Conservation (phyloP, 495 filamentous ascomycete species). For the Penicillium flavigenum region DNA sequence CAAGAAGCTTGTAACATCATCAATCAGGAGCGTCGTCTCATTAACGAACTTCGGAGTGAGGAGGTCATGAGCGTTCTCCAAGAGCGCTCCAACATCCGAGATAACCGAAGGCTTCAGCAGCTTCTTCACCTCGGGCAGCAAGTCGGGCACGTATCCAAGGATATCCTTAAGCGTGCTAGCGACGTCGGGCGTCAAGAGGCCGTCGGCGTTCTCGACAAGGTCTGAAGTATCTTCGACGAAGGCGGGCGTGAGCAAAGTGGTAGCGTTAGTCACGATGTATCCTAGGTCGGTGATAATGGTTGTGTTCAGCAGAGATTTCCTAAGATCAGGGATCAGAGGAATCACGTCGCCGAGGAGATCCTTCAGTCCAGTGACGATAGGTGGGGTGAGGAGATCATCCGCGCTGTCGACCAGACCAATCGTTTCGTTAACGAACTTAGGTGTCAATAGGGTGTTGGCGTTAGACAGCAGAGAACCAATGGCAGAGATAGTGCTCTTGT, state of each 20-base stretch:
- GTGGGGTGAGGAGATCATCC: conserved; percentile 39
- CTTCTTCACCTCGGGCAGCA: conserved; percentile 30
- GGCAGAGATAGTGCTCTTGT: conserved; percentile 22
- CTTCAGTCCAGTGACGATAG: conserved; percentile 25
- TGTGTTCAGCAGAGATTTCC: conserved; percentile 33
- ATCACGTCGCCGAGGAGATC: conserved; percentile 39
- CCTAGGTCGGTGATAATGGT: conserved; percentile 37
- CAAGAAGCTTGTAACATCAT: conserved; percentile 28
- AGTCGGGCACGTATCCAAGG: conserved; percentile 30
- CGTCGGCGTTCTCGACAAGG: conserved; percentile 37
- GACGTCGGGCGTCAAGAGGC: conserved; percentile 34
- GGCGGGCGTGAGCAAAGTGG: conserved; percentile 34
- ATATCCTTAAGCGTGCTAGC: conserved; percentile 39
- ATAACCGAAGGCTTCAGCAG: conserved; percentile 38
- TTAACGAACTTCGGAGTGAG: conserved; percentile 44
- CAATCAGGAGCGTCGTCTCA: conserved; percentile 30
- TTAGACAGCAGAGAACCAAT: conserved; percentile 39
- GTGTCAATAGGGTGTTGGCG: conserved; percentile 42
- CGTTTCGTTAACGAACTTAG: conserved; percentile 41
- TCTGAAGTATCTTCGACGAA: conserved; percentile 35
- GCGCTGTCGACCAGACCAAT: conserved; percentile 39
- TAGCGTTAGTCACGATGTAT: conserved; percentile 39
- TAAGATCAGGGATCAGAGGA: conserved; percentile 26
- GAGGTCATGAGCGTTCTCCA: conserved; percentile 44
- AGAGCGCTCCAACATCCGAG: conserved; percentile 37